Evolutionary conservation across 352 stramenopile species (phyloP).

Genomic region (Pythium dissimile): DNA sequence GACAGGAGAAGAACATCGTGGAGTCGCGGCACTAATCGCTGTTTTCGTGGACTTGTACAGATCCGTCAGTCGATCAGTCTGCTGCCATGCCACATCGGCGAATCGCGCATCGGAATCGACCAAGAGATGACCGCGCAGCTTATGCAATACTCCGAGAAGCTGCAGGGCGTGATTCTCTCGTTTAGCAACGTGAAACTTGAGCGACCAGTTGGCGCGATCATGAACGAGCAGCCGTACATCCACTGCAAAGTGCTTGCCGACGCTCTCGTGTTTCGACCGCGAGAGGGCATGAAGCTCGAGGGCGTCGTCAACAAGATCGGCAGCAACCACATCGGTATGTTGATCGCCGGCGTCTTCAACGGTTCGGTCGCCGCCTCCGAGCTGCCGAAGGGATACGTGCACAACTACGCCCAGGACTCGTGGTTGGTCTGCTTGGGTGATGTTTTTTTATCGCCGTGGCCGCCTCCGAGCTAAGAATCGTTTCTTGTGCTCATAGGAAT

Average conservation of each 20-base stretch:
- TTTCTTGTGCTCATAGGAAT: constrained; percentile 29
- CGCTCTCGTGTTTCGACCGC: constrained; percentile 69
- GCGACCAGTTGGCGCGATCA: constrained; percentile 54
- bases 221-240: constrained; percentile 86
- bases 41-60: constrained; percentile 10
- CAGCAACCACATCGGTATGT: constrained; percentile 83
- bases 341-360: constrained; percentile 82
- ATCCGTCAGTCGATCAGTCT: constrained; percentile 69
- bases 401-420: constrained; percentile 76
- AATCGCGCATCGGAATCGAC: constrained; percentile 66
- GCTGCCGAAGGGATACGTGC: constrained; percentile 69
- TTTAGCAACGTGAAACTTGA: constrained; percentile 68
- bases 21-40: too few relatives aligned
- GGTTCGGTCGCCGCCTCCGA: constrained; percentile 72
- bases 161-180: constrained; percentile 68
- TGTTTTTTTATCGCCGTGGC: too few relatives aligned
- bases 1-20: too few relatives aligned
- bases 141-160: constrained; percentile 76
- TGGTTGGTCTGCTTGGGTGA: too few relatives aligned
- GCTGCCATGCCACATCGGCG: constrained; percentile 63
- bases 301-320: constrained; percentile 82
- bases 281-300: constrained; percentile 57
- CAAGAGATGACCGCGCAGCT: constrained; percentile 69
- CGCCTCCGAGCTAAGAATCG: too few relatives aligned
- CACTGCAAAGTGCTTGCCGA: constrained; percentile 73